Evolutionary conservation across 352 stramenopile genomes (phyloP), one percentile per base, ranked within the genome.

Genomic region (Globisporangium carolinianum): DNA sequence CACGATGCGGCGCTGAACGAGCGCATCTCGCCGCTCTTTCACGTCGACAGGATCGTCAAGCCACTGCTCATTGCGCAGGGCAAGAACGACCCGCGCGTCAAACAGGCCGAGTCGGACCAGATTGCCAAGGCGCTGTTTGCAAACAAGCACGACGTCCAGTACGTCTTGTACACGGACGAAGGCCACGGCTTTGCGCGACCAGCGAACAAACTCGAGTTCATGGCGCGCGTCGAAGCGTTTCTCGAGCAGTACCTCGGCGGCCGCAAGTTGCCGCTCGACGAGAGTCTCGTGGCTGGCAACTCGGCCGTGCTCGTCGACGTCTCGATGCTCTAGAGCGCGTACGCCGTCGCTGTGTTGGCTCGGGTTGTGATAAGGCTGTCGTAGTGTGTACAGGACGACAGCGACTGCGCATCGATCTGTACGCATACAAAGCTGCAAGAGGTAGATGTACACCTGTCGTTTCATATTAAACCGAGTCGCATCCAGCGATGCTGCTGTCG

Each of bases 131-230:
- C 71, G 39, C 77, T 92, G 50, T 64, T 74, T 46, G 69, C 69
- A 42, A 87, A 84, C 60, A 79, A 82, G 52, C 84, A 84, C 55
- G 68, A 81, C 42, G 82, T 92, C n/a, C 67, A 83, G 63, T 94
- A 92, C 62, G 67, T 94, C 5, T 51, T 94, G 18, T 91, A 90
- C 71, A 76, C 66, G 42, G 81, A 94, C 63, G 84, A 94, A 67
- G 84, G 84, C 37, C 82, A 94, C 61, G 84, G 82, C 9, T 90
- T 91, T 62, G 69, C 68, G 38, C 68, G 79, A 3, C 76, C 75
- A 2, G 65, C 76, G 15, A 94, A 92, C 72, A 64, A 72, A 8
- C 71, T 94, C 51, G 74, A 90, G 67, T 89, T 94, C 53, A 71
- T 66, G 9, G 66, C 49, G 11, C 71, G 77, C 42, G 60, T 65